A percentile compares a stretch with the other conserved stretches of the same genome.
Conservation (phyloP, 192 early-diverging fungal species). For the Radiomyces spectabilis region DNA sequence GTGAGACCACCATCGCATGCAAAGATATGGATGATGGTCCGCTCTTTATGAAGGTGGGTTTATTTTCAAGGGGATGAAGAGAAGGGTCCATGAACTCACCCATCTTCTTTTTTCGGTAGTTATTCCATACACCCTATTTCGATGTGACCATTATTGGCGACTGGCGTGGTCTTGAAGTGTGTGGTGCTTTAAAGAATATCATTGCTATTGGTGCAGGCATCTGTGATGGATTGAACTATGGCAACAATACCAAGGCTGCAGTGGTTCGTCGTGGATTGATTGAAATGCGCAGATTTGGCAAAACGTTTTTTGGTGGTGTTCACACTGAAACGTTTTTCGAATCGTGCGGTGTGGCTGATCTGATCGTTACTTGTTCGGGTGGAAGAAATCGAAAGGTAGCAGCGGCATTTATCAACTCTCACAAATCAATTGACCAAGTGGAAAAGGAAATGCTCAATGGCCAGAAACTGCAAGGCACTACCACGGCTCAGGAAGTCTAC, state of each 20-base stretch:
- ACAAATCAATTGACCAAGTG: slow-evolving; percentile 76
- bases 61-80: not conserved
- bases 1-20: slow-evolving; percentile 90
- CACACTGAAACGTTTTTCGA: slow-evolving; percentile 91
- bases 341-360: slow-evolving; percentile 91
- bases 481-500: slow-evolving; percentile 83
- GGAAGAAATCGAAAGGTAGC: slow-evolving; percentile 92
- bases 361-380: slow-evolving; percentile 94
- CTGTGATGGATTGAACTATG: slow-evolving; percentile 78
- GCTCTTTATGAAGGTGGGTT: slow-evolving; percentile 7
- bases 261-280: slow-evolving; percentile 88
- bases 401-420: slow-evolving; percentile 76
- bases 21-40: slow-evolving; percentile 56
- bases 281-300: slow-evolving; percentile 88
- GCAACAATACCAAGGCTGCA: slow-evolving; percentile 80
- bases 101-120: slow-evolving; percentile 57
- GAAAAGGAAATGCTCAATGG: slow-evolving; percentile 92
- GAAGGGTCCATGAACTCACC: too few relatives aligned
- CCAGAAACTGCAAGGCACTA: slow-evolving; percentile 94
- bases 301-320: slow-evolving; percentile 73
- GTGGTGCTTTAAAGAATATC: slow-evolving; percentile 96
- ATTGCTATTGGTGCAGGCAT: slow-evolving; percentile 93
- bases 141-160: slow-evolving; percentile 75
- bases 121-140: slow-evolving; percentile 87
- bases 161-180: slow-evolving; percentile 86